Base-by-base conservation (phyloP, 2,329 filamentous ascomycete genomes). In the Juglanconis juglandina region DNA sequence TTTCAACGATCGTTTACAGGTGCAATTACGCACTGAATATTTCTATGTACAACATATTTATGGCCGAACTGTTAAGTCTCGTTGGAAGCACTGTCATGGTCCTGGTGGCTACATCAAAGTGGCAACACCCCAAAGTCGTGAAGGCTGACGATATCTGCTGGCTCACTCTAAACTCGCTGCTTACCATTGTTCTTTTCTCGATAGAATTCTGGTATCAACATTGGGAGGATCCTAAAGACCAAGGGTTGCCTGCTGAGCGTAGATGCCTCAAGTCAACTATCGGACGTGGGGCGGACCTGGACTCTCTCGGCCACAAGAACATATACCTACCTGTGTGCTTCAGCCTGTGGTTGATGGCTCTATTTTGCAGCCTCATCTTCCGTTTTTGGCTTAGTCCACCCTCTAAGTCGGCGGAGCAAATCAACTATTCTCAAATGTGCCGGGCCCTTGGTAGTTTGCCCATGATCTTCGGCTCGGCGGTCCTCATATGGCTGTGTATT, bases 191-290 rank as follows among this genome's bases (percentile, higher is more conserved):
- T 9, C 35, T 53, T 10, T 53, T 35, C 51, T 37, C 33, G 14
- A 14, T 37, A 24, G 51, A 53, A n/a, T 53, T 53, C 33, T 53
- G 35, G 30, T 53, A 39, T 33, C 51, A 53, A 33, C 51, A 53
- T 33, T 9, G 17, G 9, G 37, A 5, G 4, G 14, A n/a, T 10
- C 13, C 13, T 41, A 13, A 39, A 33, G 33, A 5, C 4, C 9
- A 37, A 8, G 51, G 51, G 13, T 14, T 53, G 5, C 51, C 32
- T 11, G 10, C n/a, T 11, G 51, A 53, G 51, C 30, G 37, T 10
- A 4, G 8, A 24, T 53, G 51, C 14, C 51, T 53, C n/a, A n/a
- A 17, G 8, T 9, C n/a, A 5, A 39, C 37, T 5, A 4, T 39
- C 8, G 51, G 51, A 10, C 3, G 51, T 6, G 37, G 8, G 37